phyloP scores from a whole-genome alignment of 2,329 filamentous ascomycete genomes.

The Biscogniauxia mediterranea region DNA sequence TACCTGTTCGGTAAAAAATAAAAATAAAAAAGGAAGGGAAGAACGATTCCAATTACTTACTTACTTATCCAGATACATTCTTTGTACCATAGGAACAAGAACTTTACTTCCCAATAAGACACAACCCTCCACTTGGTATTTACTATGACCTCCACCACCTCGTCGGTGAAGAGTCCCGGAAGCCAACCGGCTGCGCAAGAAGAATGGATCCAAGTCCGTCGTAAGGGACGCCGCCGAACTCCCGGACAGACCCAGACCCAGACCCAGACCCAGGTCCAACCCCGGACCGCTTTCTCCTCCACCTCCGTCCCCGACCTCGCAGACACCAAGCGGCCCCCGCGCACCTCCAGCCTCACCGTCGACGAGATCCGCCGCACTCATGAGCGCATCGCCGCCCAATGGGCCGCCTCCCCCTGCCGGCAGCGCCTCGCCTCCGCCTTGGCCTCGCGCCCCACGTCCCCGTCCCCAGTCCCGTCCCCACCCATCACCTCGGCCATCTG shows the following conservation, averaged over 20 bases:
- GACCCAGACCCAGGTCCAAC: no score
- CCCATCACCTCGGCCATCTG: constrained; percentile 46
- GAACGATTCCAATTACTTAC: no score
- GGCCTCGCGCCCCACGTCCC: constrained; percentile 31
- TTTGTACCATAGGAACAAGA: no score
- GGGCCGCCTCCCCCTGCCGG: constrained; percentile 31
- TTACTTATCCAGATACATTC: no score
- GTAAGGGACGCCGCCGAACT: constrained; percentile 17
- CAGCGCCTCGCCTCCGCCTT: constrained; percentile 28
- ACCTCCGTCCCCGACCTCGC: neutral
- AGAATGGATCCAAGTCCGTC: constrained; percentile 25
- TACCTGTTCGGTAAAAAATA: no score
- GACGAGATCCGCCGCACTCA: constrained; percentile 26
- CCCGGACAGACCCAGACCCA: neutral
- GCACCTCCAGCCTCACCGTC: constrained; percentile 19
- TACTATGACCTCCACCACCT: constrained; percentile 3
- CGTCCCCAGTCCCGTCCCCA: constrained; percentile 19
- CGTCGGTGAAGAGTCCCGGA: constrained; percentile 2
- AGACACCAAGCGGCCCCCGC: neutral
- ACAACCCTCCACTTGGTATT: no score
- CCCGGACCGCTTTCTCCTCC: no score
- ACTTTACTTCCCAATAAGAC: no score
- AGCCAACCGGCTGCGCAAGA: constrained; percentile 8
- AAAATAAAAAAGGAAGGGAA: no score
- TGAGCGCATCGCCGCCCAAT: constrained; percentile 21